Base-by-base conservation (phyloP, 148 eudicot species). In the Tetragonia tetragonoides region DNA sequence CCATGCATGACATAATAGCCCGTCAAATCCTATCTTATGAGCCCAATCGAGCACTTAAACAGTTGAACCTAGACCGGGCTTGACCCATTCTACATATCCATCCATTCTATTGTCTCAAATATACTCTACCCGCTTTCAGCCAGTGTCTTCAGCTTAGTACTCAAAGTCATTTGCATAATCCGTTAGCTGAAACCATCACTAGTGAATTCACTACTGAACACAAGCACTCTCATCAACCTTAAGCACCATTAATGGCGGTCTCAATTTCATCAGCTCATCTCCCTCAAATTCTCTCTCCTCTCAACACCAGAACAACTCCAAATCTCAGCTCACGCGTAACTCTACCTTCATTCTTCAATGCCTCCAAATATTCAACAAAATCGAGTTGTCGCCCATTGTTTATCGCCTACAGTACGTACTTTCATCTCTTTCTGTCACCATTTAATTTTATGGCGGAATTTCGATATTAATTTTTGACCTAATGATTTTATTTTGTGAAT, bases 351-450 rank as follows among this genome's bases (percentile, higher is more conserved):
- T 66, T 59, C 75, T 56, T 80, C 70, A 61, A 42, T 11, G 14
- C 34, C 76, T 76, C 83, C 75, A 63, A 78, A 17, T 16, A 75
- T 54, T 0, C 67, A 28, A 71, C 66, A 24, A 73, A 64, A 8
- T 3, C 67, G 4, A 83, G 42, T 56, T 77, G 81, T 67, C 78
- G 87, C n/a, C 78, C 83, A 15, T 64, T 72, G 10, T 7, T 78
- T 18, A 77, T 87, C 73, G 75, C 81, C 71, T 72, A 46, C 77
- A 85, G 93, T 90, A 81, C 47, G 17, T 72, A 72, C 5, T 20
- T 59, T 77, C 38, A 20, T 23, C 64, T 15, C 28, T 39, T 47
- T 21, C 10, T 47, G 60, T 56, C 39, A 10, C 21, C 61, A 24
- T 15, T 75, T 57, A 0, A 14, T 28, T 69, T 59, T 39, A 12